phyloP scores from a whole-genome alignment of 352 stramenopile species.

The Globisporangium carolinianum region DNA sequence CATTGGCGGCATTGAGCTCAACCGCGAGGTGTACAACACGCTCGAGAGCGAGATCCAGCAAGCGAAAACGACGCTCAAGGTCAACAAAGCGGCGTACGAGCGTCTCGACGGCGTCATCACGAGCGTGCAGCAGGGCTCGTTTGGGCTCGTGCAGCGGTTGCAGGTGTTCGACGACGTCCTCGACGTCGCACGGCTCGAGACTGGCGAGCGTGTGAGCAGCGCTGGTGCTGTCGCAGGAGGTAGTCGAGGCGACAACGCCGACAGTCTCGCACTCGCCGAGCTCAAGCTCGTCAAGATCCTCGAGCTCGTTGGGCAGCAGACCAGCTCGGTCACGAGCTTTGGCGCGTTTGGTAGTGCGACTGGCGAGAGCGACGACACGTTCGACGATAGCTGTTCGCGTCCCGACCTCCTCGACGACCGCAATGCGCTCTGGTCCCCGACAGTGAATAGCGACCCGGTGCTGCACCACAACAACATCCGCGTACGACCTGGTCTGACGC shows the following conservation, averaged over 20 bases:
- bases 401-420: constrained; percentile 42
- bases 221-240: not conserved
- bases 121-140: constrained; percentile 67
- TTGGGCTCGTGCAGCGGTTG: constrained; percentile 52
- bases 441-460: constrained; percentile 58
- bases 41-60: constrained; percentile 73
- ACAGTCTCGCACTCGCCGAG: constrained; percentile 50
- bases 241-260: constrained; percentile 36
- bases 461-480: constrained; percentile 80
- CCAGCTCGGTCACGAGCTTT: constrained; percentile 49
- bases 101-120: constrained; percentile 70
- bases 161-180: constrained; percentile 69
- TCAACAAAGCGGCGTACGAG: constrained; percentile 74
- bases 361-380: constrained; percentile 21
- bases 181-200: constrained; percentile 16
- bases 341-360: constrained; percentile 24
- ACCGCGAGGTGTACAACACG: constrained; percentile 76
- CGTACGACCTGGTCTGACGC: constrained; percentile 20
- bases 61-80: constrained; percentile 58
- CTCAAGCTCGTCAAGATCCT: constrained; percentile 77
- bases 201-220: constrained; percentile 1
- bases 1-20: constrained; percentile 69
- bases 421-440: constrained; percentile 52
- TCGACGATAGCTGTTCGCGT: constrained; percentile 20
- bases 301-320: constrained; percentile 72